These are phyloP conservation scores for Termitomyces sp. DNA, from an alignment of 768 basidiomycete genomes.

Conservation along the genomic window DNA sequence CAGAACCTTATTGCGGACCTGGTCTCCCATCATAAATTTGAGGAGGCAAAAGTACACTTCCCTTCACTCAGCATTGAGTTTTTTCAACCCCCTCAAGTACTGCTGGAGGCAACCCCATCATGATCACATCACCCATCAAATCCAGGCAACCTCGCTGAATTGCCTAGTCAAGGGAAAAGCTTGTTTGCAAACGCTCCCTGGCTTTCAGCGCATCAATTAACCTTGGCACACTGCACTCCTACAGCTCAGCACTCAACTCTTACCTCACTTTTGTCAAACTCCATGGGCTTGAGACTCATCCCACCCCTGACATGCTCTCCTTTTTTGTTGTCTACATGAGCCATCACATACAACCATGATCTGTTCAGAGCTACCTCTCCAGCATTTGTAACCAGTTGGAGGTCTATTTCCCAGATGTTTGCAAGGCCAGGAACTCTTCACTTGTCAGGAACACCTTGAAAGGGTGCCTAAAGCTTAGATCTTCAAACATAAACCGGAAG, in stretches of 20 bases:
- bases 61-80: neutral
- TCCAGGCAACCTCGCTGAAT: conserved; percentile 24
- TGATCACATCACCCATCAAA: conserved; percentile 8
- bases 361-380: neutral
- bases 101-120: conserved; percentile 6
- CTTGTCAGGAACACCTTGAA: conserved; percentile 23
- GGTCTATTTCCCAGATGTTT: neutral
- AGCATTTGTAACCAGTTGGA: neutral
- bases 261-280: no score
- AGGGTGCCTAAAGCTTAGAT: conserved; percentile 18
- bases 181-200: conserved; percentile 13
- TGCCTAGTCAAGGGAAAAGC: conserved; percentile 24
- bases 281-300: no score
- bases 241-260: conserved; percentile 32
- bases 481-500: conserved; percentile 16
- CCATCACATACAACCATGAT: no score
- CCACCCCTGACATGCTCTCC: no score
- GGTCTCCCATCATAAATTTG: neutral
- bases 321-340: no score
- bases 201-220: conserved; percentile 18
- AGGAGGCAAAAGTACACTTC: neutral
- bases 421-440: neutral
- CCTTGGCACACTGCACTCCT: conserved; percentile 15
- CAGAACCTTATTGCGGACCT: neutral
- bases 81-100: conserved; percentile 1